Percentiles rank a stretch among this genome's conserved stretches.
Conservation (phyloP, 352 stramenopile genomes). For the Peronospora destructor region DNA sequence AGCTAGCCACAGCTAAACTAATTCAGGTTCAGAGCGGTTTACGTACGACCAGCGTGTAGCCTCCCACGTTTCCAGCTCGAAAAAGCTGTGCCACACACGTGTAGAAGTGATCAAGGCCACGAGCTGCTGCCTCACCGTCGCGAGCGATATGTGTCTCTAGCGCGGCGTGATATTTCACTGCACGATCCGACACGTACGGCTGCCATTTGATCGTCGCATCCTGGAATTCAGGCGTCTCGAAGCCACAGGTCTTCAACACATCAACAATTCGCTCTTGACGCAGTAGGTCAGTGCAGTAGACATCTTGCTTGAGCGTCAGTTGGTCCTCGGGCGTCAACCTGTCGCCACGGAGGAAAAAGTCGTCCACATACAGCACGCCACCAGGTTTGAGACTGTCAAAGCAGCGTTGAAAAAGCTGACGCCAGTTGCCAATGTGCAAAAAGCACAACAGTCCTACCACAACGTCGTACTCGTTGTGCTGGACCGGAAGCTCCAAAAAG, state of each 20-base stretch:
- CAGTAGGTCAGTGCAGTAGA: constrained; percentile 57
- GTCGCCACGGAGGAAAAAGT: constrained; percentile 52
- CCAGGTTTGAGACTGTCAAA: constrained; percentile 48
- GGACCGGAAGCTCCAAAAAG: constrained; percentile 41
- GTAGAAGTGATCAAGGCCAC: constrained; percentile 72
- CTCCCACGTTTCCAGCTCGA: constrained; percentile 1
- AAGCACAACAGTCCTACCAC: constrained; percentile 70
- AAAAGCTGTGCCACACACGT: constrained; percentile 50
- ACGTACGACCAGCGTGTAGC: constrained; percentile 1
- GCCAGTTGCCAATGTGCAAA: constrained; percentile 67
- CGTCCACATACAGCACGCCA: constrained; percentile 70
- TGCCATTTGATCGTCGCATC: constrained; percentile 66
- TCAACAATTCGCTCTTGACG: constrained; percentile 31
- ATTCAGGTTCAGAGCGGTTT: constrained; percentile 6
- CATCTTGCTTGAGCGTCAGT: constrained; percentile 42
- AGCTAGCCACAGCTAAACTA: constrained; percentile 2
- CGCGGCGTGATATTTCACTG: constrained; percentile 35
- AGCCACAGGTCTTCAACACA: constrained; percentile 42
- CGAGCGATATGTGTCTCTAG: constrained; percentile 41
- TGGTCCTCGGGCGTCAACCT: constrained; percentile 44
- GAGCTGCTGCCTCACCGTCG: constrained; percentile 50
- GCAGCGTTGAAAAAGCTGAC: constrained; percentile 51
- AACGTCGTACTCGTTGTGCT: constrained; percentile 37
- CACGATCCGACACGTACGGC: constrained; percentile 43
- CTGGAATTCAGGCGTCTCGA: constrained; percentile 45